Evolutionary conservation across 345 rosid genomes (phyloP).

Genomic region (Salix koriyanagi): DNA sequence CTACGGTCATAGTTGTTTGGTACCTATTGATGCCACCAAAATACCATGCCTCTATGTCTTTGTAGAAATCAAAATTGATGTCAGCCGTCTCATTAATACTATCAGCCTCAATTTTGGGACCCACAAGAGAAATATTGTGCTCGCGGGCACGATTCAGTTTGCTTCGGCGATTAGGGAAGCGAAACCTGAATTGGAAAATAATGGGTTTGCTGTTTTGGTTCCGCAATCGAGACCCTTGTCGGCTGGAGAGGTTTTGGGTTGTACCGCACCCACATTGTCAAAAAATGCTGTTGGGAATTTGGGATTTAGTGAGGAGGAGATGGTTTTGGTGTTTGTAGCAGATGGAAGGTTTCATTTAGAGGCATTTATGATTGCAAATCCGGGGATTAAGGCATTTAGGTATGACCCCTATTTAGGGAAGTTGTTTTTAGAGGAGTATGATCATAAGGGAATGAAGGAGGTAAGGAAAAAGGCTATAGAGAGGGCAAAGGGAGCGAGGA

Average conservation of each 20-base stretch:
- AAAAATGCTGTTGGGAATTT: neutral
- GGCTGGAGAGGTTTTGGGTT: conserved; percentile 76
- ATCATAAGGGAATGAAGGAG: conserved; percentile 88
- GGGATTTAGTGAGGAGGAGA: conserved; percentile 16
- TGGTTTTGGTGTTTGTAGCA: conserved; percentile 65
- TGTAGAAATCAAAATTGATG: conserved; percentile 77
- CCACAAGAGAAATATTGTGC: conserved; percentile 32
- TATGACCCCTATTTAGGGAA: conserved; percentile 81
- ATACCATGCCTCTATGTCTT: conserved; percentile 90
- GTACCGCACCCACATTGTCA: conserved; percentile 68
- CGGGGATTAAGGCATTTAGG: conserved; percentile 58
- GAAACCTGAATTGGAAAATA: conserved; percentile 66
- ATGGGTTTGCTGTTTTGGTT: conserved; percentile 59
- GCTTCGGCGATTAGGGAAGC: conserved; percentile 77
- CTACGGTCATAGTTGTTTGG: conserved; percentile 90
- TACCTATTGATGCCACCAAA: conserved; percentile 69
- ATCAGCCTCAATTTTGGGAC: conserved; percentile 42
- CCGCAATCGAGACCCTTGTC: conserved; percentile 91
- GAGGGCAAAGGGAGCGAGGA: conserved; percentile 42
- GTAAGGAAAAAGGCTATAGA: conserved; percentile 54
- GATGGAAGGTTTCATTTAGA: conserved; percentile 92
- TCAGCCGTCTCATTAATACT: conserved; percentile 46
- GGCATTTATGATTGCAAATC: conserved; percentile 93
- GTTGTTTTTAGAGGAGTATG: conserved; percentile 83
- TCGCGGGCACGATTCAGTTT: conserved; percentile 91